Evolutionary conservation across 768 basidiomycete genomes (phyloP).

Genomic region (Auricularia sp.): DNA sequence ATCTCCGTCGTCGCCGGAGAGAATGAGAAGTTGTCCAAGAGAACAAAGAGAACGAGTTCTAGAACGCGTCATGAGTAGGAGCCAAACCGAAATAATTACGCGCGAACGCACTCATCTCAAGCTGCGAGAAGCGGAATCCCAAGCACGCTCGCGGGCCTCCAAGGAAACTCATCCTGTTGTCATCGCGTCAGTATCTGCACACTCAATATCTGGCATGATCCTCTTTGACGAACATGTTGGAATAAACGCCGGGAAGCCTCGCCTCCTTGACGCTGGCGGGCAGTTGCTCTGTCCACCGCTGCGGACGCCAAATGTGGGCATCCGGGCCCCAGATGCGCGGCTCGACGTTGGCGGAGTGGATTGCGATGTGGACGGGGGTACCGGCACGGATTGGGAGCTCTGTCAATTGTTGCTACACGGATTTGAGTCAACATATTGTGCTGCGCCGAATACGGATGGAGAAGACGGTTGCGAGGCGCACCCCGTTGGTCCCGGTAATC

Average conservation of each 20-base stretch:
- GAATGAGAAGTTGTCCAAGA: conserved; percentile 2
- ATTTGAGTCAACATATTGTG: no score
- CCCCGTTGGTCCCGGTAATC: conserved; percentile 2
- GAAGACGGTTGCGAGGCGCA: not conserved
- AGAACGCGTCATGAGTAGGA: not conserved
- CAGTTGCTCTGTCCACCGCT: conserved; percentile 1
- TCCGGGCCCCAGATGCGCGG: conserved; percentile 5
- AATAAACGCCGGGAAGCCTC: conserved; percentile 5
- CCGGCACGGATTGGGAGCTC: conserved; percentile 5
- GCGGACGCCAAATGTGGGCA: conserved; percentile 3
- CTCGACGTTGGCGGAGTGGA: not conserved
- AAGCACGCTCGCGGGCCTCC: not conserved
- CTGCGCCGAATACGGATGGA: no score
- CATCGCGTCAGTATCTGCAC: no score
- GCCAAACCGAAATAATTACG: no score
- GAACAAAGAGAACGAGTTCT: not conserved
- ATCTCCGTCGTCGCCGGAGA: not conserved
- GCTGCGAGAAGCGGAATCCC: conserved; percentile 2
- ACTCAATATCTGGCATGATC: no score
- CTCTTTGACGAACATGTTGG: conserved; percentile 4
- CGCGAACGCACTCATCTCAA: conserved; percentile 4
- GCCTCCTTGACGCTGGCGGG: conserved; percentile 1
- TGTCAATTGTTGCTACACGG: no score
- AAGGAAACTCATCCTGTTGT: not conserved
- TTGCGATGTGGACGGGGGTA: conserved; percentile 11